These are phyloP conservation scores for Ceratocystiopsis brevicomis DNA, from an alignment of 2,329 filamentous ascomycete genomes.

Conservation along the genomic window DNA sequence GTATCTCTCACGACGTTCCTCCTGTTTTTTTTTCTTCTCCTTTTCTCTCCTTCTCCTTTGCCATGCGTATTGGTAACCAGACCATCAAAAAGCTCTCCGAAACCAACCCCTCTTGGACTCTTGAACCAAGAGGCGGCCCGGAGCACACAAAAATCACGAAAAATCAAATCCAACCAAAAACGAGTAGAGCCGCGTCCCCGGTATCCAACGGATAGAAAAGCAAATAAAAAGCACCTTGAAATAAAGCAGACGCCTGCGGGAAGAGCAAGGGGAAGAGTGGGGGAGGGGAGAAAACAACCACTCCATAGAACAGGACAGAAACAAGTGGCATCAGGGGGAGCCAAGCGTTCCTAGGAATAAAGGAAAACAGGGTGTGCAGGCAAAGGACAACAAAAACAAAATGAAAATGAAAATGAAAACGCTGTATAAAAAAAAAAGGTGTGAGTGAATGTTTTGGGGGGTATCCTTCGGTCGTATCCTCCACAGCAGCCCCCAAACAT, in stretches of 20 bases:
- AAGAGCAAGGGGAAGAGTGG: too few relatives aligned
- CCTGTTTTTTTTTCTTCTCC: background rate
- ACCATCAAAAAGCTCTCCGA: constrained; percentile 1
- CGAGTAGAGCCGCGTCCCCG: too few relatives aligned
- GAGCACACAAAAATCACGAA: background rate
- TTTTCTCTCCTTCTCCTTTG: background rate
- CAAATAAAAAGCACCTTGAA: too few relatives aligned
- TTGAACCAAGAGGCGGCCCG: background rate
- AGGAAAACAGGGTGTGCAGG: background rate
- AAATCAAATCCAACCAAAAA: too few relatives aligned
- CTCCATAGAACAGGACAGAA: background rate
- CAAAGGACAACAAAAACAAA: background rate
- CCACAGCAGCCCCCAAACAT: background rate
- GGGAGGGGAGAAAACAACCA: background rate
- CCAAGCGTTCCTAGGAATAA: background rate
- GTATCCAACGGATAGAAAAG: too few relatives aligned
- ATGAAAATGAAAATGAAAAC: background rate
- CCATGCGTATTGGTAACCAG: constrained; percentile 3
- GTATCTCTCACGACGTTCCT: background rate
- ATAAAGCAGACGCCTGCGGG: too few relatives aligned
- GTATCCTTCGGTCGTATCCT: constrained; percentile 4
- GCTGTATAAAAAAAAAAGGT: background rate
- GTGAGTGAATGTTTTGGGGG: constrained; percentile 1
- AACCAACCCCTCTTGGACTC: background rate
- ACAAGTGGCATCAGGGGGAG: background rate